Base-by-base conservation (phyloP, 225 moss, liverwort and hornwort species). In the Climacium dendroides region DNA sequence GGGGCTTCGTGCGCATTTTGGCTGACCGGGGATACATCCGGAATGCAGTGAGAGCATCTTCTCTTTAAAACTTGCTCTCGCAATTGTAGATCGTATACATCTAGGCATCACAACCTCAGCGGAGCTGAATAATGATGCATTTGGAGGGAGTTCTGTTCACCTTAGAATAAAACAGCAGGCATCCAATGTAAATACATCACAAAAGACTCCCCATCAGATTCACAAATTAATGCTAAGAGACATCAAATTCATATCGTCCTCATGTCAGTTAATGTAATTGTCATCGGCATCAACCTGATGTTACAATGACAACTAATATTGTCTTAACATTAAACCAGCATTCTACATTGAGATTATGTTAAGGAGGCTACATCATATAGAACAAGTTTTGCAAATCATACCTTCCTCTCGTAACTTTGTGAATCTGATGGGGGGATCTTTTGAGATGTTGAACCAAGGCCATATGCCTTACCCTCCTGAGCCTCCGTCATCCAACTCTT, bases 1-100 rank as follows among this genome's bases (percentile, higher is more conserved):
- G 95, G 72, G 95, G 96, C 67, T 91, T 96, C 69, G 41, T 91
- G 85, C 90, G 93, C 78, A 89, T 94, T 58, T 90, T 96, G 43
- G 83, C 85, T 89, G 94, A 95, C 80, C 89, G 87, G 88, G 90
- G 90, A 52, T 92, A 90, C 67, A 81, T 96, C 43, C 87, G 86
- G 72, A 85, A 84, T 88, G 93, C 60, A 64, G 90, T 91, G 89
- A 90, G 90, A 90, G 80, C 60, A 55, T 73, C 62, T 85, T 84
- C 79, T 66, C 75, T 57, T 79, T 45, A 62, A 81, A 82, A 35
- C 75, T 23, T 60, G 47, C 48, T 72, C 47, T 22, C 48, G 20
- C 15, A 80, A 80, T 45, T 79, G 63, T 58, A 58, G 59, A 76
- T 78, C 20, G 39, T 76, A 41, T 58, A 11, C 48, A 80, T 69